A percentile compares a stretch with the other conserved stretches of the same genome.
Conservation (phyloP, 169 alveolate genomes). For the Theileria orientalis region DNA sequence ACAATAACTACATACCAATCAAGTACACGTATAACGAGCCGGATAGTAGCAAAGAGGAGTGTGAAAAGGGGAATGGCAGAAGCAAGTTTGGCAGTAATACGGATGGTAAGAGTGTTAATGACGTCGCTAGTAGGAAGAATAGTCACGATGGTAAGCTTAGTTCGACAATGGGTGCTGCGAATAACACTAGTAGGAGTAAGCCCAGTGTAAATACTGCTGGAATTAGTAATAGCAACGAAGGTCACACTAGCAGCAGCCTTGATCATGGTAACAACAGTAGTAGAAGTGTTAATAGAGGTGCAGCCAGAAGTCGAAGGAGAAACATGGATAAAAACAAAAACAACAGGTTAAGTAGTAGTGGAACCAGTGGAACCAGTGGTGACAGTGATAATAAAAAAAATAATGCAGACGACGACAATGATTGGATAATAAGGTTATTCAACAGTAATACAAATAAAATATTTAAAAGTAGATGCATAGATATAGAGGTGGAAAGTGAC, state of each 20-base stretch:
- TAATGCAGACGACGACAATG: neutral
- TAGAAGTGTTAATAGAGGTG: too few relatives aligned
- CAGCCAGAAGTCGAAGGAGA: neutral
- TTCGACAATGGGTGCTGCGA: too few relatives aligned
- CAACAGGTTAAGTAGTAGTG: neutral
- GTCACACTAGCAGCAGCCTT: too few relatives aligned
- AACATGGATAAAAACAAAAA: neutral
- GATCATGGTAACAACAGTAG: too few relatives aligned
- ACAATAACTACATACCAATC: constrained; percentile 54
- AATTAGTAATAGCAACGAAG: too few relatives aligned
- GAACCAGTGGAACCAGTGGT: neutral
- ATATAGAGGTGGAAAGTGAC: constrained; percentile 32
- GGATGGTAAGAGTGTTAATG: too few relatives aligned
- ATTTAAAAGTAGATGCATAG: constrained; percentile 10
- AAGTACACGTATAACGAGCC: constrained; percentile 24
- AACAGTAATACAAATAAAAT: constrained; percentile 17
- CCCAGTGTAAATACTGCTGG: too few relatives aligned
- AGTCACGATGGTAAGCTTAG: too few relatives aligned
- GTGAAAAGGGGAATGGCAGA: neutral
- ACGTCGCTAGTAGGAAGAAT: too few relatives aligned
- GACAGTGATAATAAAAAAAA: neutral
- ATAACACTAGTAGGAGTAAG: too few relatives aligned
- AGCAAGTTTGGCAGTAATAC: neutral
- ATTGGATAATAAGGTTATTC: constrained; percentile 7
- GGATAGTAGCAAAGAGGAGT: neutral